Conservation (phyloP, 257 asterid species). For the Rehmannia glutinosa region DNA sequence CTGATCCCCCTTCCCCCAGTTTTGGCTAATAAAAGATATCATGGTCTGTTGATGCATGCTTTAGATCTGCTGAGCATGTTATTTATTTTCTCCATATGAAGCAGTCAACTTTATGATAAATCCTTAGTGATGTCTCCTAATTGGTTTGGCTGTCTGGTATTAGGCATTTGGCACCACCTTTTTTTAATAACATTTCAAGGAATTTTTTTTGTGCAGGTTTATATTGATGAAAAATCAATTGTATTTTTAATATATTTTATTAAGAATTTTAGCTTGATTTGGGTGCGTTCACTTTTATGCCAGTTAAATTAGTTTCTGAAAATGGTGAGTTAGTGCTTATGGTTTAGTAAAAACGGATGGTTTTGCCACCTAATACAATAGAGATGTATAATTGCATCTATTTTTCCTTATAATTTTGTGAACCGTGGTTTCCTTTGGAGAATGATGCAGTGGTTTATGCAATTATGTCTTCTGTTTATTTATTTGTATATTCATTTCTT, state of each 20-base stretch:
- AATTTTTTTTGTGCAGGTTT: background rate
- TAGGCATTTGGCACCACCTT: no score
- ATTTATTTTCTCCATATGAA: background rate
- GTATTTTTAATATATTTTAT: background rate
- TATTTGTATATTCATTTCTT: background rate
- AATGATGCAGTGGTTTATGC: background rate
- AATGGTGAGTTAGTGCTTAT: no score
- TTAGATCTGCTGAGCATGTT: background rate
- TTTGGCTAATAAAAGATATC: background rate
- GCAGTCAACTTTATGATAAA: background rate
- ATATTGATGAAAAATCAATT: background rate
- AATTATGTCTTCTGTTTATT: background rate
- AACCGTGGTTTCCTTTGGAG: background rate
- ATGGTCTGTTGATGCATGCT: background rate
- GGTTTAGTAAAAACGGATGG: no score
- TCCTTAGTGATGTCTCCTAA: background rate
- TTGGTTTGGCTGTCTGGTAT: no score
- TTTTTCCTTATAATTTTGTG: slow-evolving; percentile 4
- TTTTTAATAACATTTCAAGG: background rate
- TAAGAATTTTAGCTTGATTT: slow-evolving; percentile 11
- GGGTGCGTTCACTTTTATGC: background rate
- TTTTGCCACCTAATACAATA: no score
- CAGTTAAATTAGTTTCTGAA: no score
- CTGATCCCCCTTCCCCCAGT: background rate
- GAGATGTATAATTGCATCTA: no score